These are phyloP conservation scores for Lachancea kluyveri DNA, from an alignment of 805 yeast genomes.

Conservation along the genomic window DNA sequence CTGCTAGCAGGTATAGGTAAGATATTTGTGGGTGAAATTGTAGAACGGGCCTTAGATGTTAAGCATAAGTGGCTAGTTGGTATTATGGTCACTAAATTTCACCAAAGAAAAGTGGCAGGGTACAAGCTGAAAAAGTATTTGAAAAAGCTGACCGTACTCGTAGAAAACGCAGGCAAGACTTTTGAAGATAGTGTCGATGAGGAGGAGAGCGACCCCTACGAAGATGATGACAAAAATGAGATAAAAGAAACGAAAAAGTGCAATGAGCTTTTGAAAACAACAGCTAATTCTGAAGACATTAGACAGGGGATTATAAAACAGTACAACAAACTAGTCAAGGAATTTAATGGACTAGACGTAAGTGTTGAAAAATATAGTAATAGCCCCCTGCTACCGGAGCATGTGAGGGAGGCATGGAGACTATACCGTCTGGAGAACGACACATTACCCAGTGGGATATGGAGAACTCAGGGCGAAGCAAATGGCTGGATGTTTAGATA, in stretches of 20 bases:
- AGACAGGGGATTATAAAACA: slow-evolving; percentile 25
- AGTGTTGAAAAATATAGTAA: slow-evolving; percentile 33
- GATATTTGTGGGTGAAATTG: slow-evolving; percentile 83
- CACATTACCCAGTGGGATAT: slow-evolving; percentile 53
- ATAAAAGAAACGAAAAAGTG: slow-evolving; percentile 16
- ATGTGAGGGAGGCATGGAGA: slow-evolving; percentile 85
- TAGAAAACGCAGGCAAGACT: slow-evolving; percentile 26
- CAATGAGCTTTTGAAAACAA: slow-evolving; percentile 20
- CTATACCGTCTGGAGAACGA: slow-evolving; percentile 62
- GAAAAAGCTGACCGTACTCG: slow-evolving; percentile 29
- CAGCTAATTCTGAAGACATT: slow-evolving; percentile 22
- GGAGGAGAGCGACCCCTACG: slow-evolving; percentile 23
- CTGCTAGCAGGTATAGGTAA: slow-evolving; percentile 83
- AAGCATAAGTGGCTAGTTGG: slow-evolving; percentile 49
- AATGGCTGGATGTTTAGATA: slow-evolving; percentile 67
- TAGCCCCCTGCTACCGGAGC: slow-evolving; percentile 74
- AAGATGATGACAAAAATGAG: slow-evolving; percentile 22
- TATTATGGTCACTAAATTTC: slow-evolving; percentile 33
- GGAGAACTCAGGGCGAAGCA: slow-evolving; percentile 68
- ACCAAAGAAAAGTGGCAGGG: slow-evolving; percentile 36
- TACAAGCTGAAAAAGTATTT: slow-evolving; percentile 31
- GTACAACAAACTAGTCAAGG: slow-evolving; percentile 25
- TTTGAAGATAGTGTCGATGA: slow-evolving; percentile 21
- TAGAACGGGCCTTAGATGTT: slow-evolving; percentile 71
- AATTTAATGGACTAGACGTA: slow-evolving; percentile 26